Percentiles rank a stretch among this genome's conserved stretches.
phyloP scores from a whole-genome alignment of 805 yeast species.

The Teunomyces gatunensis region DNA sequence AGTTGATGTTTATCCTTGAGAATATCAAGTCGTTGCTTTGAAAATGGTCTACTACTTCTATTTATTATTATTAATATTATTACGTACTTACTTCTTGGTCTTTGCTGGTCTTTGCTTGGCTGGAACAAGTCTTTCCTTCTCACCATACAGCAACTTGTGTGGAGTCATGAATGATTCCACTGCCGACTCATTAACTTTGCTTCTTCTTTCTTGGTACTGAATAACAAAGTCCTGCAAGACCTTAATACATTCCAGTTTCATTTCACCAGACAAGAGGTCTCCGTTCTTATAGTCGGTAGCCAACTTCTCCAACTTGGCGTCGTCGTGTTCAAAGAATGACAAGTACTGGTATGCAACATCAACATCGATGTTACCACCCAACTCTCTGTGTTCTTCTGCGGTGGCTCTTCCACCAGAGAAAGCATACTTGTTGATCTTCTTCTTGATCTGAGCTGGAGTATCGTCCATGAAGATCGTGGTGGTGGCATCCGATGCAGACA shows the following conservation, averaged over 20 bases:
- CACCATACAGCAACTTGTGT: slow-evolving; percentile 75
- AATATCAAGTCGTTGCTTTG: slow-evolving; percentile 8
- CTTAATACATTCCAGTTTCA: slow-evolving; percentile 83
- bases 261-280: slow-evolving; percentile 84
- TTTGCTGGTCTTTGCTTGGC: slow-evolving; percentile 50
- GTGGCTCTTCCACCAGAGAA: slow-evolving; percentile 91
- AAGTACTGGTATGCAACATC: slow-evolving; percentile 95
- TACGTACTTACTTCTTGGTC: slow-evolving; percentile 27
- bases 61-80: background rate
- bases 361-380: slow-evolving; percentile 92
- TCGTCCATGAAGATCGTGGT: slow-evolving; percentile 95
- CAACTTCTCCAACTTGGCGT: slow-evolving; percentile 63
- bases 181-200: slow-evolving; percentile 56
- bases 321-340: slow-evolving; percentile 87
- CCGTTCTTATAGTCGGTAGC: slow-evolving; percentile 72
- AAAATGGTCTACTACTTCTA: background rate
- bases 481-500: slow-evolving; percentile 92
- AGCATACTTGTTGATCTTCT: slow-evolving; percentile 94
- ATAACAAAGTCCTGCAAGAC: slow-evolving; percentile 75
- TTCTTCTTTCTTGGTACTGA: slow-evolving; percentile 78
- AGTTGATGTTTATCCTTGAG: slow-evolving; percentile 43
- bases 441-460: slow-evolving; percentile 85
- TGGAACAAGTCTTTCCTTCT: slow-evolving; percentile 70
- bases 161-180: slow-evolving; percentile 77
- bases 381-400: slow-evolving; percentile 83